These are phyloP conservation scores for Cucurbita maxima DNA, from an alignment of 306 rosid species.

Conservation along the genomic window DNA sequence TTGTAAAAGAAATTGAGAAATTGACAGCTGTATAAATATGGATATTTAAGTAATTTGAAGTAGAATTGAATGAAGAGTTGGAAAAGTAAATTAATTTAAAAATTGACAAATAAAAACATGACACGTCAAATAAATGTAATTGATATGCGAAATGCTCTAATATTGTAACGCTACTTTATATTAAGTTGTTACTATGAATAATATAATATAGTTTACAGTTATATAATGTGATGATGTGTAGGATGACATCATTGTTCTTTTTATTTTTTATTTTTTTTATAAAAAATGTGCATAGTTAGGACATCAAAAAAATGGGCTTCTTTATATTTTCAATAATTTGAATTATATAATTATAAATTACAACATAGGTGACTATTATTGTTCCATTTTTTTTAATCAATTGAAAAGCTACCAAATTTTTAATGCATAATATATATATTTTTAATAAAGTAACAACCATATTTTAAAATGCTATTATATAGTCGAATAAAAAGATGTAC, in stretches of 20 bases:
- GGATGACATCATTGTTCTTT: neutral
- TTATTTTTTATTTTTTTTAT: neutral
- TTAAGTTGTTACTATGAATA: neutral
- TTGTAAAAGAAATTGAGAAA: neutral
- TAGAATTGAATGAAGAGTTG: neutral
- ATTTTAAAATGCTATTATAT: no score
- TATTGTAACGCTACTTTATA: neutral
- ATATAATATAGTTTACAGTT: neutral
- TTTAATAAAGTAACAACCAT: no score
- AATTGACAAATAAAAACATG: neutral
- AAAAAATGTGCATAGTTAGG: neutral
- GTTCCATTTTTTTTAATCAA: neutral
- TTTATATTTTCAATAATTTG: neutral
- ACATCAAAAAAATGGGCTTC: neutral
- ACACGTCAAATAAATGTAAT: neutral
- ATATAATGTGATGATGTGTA: neutral
- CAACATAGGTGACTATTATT: neutral
- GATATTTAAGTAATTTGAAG: neutral
- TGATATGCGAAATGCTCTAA: neutral
- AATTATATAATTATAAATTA: neutral
- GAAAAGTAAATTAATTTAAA: neutral
- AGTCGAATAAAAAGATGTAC: no score
- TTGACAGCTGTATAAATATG: neutral
- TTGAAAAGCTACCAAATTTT: neutral
- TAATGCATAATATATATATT: neutral